Percentiles rank a stretch among this genome's conserved stretches.
phyloP scores from a whole-genome alignment of 352 stramenopile genomes.

The Globisporangium abappressorium region DNA sequence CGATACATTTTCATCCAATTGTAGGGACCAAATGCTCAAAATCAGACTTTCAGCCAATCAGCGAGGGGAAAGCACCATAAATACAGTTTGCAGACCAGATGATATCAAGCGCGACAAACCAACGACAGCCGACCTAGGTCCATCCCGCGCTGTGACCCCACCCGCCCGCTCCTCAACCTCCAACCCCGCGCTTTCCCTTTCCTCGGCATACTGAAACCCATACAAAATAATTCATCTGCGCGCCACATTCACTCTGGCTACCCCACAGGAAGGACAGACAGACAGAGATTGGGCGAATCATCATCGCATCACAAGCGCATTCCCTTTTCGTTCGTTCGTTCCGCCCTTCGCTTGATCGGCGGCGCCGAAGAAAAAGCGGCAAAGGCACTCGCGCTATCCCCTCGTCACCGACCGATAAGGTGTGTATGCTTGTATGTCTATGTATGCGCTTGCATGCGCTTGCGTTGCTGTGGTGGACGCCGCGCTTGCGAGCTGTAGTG shows the following conservation, averaged over 20 bases:
- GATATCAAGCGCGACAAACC: background rate
- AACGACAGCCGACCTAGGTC: background rate
- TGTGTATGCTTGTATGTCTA: background rate
- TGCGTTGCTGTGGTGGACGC: background rate
- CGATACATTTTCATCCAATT: background rate
- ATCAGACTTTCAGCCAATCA: background rate
- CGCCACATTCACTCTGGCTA: background rate
- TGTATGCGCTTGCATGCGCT: background rate
- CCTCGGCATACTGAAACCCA: constrained; percentile 1
- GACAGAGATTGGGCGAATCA: background rate
- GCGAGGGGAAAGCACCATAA: background rate
- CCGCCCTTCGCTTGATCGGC: background rate
- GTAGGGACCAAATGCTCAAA: background rate
- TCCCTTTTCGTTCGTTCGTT: background rate
- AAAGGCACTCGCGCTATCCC: background rate
- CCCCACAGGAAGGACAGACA: background rate
- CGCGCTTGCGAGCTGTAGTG: too few species aligned
- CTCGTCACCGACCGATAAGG: background rate
- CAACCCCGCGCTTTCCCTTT: constrained; percentile 6
- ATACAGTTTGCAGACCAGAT: constrained; percentile 9
- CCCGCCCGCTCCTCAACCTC: background rate
- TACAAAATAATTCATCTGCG: background rate
- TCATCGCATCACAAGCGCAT: background rate
- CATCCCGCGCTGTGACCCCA: background rate
- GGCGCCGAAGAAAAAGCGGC: constrained; percentile 9